Percentiles rank a stretch among this genome's conserved stretches.
These are phyloP conservation scores for Penicillium sp. DNA, from an alignment of 2,329 filamentous ascomycete genomes.

Conservation along the genomic window DNA sequence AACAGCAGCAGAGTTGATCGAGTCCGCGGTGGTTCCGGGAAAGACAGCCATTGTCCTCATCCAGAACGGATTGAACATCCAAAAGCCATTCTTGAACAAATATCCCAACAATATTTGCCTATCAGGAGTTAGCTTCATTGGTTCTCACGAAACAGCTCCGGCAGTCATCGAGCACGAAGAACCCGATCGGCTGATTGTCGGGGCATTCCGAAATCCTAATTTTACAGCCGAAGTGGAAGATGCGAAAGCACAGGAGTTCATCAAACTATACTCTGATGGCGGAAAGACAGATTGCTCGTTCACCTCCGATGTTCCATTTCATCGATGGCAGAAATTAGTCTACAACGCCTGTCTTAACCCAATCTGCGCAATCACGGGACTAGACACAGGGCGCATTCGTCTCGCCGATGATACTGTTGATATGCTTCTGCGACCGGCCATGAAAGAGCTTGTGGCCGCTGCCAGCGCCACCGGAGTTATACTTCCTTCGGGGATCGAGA, in stretches of 20 bases:
- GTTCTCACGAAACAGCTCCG: conserved; percentile 47
- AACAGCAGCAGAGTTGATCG: conserved; percentile 47
- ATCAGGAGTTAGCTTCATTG: conserved; percentile 54
- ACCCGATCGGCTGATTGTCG: conserved; percentile 50
- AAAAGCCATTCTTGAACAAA: conserved; percentile 49
- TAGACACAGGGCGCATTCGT: conserved; percentile 53
- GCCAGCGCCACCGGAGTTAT: background rate
- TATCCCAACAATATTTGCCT: conserved; percentile 55
- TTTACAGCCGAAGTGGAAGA: conserved; percentile 11
- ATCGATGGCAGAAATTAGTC: conserved; percentile 45
- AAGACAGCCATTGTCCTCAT: conserved; percentile 56
- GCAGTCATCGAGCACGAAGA: conserved; percentile 55
- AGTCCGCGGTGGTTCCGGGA: conserved; percentile 50
- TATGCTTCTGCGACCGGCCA: conserved; percentile 51
- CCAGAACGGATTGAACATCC: conserved; percentile 64
- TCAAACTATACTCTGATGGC: conserved; percentile 47
- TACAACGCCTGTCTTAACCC: conserved; percentile 54
- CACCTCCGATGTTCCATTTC: conserved; percentile 28
- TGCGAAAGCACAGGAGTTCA: conserved; percentile 37
- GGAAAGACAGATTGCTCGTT: conserved; percentile 46
- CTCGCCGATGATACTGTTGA: conserved; percentile 45
- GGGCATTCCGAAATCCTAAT: conserved; percentile 44
- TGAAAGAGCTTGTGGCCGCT: conserved; percentile 34
- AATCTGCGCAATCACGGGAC: conserved; percentile 50
- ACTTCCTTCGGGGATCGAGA: background rate